Percentiles rank a stretch among this genome's conserved stretches.
phyloP scores from a whole-genome alignment of 768 basidiomycete genomes.

The Hypholoma fasciculare region DNA sequence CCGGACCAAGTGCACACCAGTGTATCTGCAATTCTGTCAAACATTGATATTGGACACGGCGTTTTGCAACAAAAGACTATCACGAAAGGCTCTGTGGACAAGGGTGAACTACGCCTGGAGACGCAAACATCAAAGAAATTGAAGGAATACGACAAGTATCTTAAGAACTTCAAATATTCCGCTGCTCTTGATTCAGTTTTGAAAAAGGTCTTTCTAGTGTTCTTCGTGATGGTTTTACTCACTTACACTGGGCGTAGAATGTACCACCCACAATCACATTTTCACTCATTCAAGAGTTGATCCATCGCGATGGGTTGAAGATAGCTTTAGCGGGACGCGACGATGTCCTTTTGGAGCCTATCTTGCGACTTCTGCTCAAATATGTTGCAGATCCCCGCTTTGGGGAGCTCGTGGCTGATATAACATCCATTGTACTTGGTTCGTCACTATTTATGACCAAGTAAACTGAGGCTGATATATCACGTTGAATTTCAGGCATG shows the following conservation, averaged over 20 bases:
- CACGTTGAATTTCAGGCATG: conserved; percentile 60
- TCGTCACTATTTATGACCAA: conserved; percentile 22
- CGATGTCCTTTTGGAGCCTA: conserved; percentile 89
- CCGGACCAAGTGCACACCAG: conserved; percentile 6
- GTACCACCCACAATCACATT: conserved; percentile 86
- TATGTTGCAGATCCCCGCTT: conserved; percentile 90
- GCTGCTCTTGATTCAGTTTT: conserved; percentile 93
- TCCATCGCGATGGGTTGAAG: conserved; percentile 86
- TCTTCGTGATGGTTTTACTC: not conserved
- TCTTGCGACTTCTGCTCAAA: conserved; percentile 83
- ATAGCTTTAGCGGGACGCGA: conserved; percentile 89
- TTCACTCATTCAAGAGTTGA: conserved; percentile 88
- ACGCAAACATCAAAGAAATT: conserved; percentile 67
- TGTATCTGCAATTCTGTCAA: conserved; percentile 13
- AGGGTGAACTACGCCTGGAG: conserved; percentile 79
- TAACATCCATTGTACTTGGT: conserved; percentile 85
- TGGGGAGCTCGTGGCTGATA: conserved; percentile 84
- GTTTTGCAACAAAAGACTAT: conserved; percentile 1
- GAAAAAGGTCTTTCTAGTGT: conserved; percentile 57
- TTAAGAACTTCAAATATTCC: conserved; percentile 93
- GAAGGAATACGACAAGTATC: conserved; percentile 83
- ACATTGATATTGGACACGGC: conserved; percentile 11
- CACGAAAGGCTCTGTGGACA: conserved; percentile 50
- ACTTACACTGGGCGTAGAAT: conserved; percentile 46
- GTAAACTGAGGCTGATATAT: conserved; percentile 1